phyloP scores from a whole-genome alignment of 805 yeast genomes.

The Groenewaldozyma salmanticensis region DNA sequence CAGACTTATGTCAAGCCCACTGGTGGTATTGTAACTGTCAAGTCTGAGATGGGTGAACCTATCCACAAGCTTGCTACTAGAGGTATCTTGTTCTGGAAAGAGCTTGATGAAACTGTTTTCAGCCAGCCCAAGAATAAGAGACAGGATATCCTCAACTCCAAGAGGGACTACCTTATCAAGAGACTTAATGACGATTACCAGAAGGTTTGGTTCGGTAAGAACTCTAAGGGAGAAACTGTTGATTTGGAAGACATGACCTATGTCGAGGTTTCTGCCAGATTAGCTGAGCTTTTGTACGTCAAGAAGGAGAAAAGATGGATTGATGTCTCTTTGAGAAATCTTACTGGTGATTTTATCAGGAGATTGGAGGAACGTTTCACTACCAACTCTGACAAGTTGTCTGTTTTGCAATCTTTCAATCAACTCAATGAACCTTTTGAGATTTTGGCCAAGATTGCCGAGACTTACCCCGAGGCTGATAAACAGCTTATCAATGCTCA shows the following conservation, averaged over 20 bases:
- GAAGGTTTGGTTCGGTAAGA: conserved; percentile 94
- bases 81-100: conserved; percentile 96
- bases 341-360: conserved; percentile 77
- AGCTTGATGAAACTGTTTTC: conserved; percentile 89
- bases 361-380: conserved; percentile 97
- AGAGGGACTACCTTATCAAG: conserved; percentile 76
- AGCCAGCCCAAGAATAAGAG: conserved; percentile 79
- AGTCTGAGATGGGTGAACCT: conserved; percentile 99
- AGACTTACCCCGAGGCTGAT: conserved; percentile 62
- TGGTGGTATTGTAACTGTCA: conserved; percentile 94
- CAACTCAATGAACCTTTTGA: conserved; percentile 61
- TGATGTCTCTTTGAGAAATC: conserved; percentile 74
- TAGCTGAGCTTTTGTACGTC: conserved; percentile 82
- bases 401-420: conserved; percentile 65
- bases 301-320: conserved; percentile 77
- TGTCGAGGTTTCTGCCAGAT: conserved; percentile 77
- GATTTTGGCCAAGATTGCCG: conserved; percentile 50
- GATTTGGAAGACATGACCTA: conserved; percentile 95
- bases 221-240: conserved; percentile 62
- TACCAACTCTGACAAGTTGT: conserved; percentile 32
- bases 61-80: conserved; percentile 97
- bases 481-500: conserved; percentile 86
- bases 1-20: conserved; percentile 87
- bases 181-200: conserved; percentile 90
- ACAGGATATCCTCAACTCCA: conserved; percentile 66